phyloP scores from a whole-genome alignment of 1,284 basidiomycete species.

The Papiliotrema nemorosa region DNA sequence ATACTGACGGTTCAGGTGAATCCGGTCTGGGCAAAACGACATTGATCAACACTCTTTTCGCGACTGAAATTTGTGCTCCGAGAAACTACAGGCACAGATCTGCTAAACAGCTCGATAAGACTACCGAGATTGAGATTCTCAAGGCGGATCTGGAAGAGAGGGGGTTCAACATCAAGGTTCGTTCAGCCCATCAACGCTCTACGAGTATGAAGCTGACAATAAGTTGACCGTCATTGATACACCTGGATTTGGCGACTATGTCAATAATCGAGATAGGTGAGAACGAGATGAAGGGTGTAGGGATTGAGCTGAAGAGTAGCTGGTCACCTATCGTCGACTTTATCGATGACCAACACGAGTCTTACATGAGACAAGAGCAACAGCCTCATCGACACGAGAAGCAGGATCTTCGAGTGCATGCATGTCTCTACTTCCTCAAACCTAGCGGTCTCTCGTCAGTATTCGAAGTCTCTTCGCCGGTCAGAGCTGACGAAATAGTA shows the following conservation, averaged over 20 bases:
- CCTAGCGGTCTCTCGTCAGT: constrained; percentile 92
- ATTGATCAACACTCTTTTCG: constrained; percentile 98
- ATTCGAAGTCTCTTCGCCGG: no score
- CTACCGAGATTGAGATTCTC: constrained; percentile 95
- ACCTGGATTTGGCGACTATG: constrained; percentile 98
- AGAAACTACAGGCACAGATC: constrained; percentile 88
- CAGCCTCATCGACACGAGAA: constrained; percentile 91
- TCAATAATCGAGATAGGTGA: constrained; percentile 91
- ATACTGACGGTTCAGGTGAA: constrained; percentile 79
- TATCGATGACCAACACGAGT: constrained; percentile 99
- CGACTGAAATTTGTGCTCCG: constrained; percentile 86
- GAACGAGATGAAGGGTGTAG: neutral
- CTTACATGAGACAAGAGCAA: constrained; percentile 99
- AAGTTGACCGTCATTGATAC: constrained; percentile 96
- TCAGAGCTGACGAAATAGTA: no score
- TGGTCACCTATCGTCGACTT: constrained; percentile 99
- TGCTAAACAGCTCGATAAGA: constrained; percentile 96
- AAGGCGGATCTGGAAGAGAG: constrained; percentile 98
- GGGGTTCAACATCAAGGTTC: constrained; percentile 90
- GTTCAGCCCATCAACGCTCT: neutral
- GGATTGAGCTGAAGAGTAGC: constrained; percentile 37
- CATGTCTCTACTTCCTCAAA: constrained; percentile 95
- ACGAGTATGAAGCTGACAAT: no score
- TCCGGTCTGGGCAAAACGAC: constrained; percentile 93
- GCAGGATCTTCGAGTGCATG: constrained; percentile 92